Conservation (phyloP, 768 basidiomycete genomes). For the Brasilioporus rufonigricans region DNA sequence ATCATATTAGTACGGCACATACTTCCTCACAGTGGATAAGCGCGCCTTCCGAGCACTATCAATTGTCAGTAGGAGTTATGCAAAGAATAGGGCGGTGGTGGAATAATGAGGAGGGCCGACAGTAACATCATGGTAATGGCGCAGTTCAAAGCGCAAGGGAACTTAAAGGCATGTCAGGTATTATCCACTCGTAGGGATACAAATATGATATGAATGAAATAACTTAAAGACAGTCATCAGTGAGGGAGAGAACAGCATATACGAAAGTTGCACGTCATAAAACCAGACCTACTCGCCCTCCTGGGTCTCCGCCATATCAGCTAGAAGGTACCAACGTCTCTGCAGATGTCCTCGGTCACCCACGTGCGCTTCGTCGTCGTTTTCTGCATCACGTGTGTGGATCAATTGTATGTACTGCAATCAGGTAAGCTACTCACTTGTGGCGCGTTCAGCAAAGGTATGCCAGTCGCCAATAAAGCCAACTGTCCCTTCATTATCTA, state of each 20-base stretch:
- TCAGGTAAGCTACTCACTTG: background rate
- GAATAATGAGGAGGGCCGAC: too few species aligned
- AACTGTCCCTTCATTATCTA: background rate
- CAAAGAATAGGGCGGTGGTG: too few species aligned
- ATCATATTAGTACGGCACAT: too few species aligned
- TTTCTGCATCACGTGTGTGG: background rate
- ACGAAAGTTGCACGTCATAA: background rate
- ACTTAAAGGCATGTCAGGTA: background rate
- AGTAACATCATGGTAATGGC: too few species aligned
- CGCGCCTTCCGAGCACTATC: too few species aligned
- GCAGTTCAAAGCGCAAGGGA: too few species aligned
- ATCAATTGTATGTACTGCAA: background rate
- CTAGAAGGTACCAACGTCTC: conserved; percentile 8
- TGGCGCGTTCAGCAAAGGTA: background rate
- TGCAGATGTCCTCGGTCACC: background rate
- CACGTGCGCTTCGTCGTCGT: background rate
- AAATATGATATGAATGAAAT: background rate
- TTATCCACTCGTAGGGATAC: background rate
- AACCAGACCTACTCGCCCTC: background rate
- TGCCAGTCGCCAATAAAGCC: background rate
- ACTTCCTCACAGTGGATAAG: too few species aligned
- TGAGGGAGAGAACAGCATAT: background rate
- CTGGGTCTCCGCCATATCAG: background rate
- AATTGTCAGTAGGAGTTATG: too few species aligned
- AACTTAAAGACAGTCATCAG: background rate